Percentiles rank a stretch among this genome's conserved stretches.
Conservation (phyloP, 2,329 filamentous ascomycete species). For the Orbilia javanica region DNA sequence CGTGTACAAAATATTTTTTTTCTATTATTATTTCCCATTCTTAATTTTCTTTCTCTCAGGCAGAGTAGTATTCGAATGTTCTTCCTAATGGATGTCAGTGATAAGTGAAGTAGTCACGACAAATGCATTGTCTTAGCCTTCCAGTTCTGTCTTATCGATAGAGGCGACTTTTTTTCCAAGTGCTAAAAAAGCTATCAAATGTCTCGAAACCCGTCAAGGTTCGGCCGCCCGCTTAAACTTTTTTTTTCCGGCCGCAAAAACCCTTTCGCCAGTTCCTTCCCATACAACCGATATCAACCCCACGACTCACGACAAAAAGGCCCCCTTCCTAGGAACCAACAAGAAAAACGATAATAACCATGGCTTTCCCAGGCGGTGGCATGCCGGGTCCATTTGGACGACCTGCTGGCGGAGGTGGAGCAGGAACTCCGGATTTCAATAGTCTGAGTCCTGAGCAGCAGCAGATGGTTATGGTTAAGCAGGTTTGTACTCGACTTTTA, state of each 20-base stretch:
- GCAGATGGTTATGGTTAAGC: constrained; percentile 61
- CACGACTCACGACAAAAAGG: neutral
- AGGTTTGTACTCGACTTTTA: constrained; percentile 54
- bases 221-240: neutral
- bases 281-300: neutral
- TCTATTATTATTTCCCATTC: constrained; percentile 2
- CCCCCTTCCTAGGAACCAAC: neutral
- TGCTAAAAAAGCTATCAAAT: neutral
- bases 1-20: constrained; percentile 29
- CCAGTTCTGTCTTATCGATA: neutral
- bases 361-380: constrained; percentile 54
- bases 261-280: neutral
- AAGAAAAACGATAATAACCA: constrained; percentile 11
- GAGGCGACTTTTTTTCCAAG: neutral
- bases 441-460: constrained; percentile 64
- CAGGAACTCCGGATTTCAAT: constrained; percentile 30
- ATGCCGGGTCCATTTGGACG: constrained; percentile 43
- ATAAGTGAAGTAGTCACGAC: neutral
- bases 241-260: constrained; percentile 1
- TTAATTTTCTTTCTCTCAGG: neutral
- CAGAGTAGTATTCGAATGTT: neutral
- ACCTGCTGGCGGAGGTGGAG: constrained; percentile 20
- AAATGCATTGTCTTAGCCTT: neutral
- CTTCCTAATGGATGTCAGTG: too few species aligned
- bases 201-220: neutral